Evolutionary conservation across 257 asterid genomes (phyloP).

Genomic region (Lycium barbarum): DNA sequence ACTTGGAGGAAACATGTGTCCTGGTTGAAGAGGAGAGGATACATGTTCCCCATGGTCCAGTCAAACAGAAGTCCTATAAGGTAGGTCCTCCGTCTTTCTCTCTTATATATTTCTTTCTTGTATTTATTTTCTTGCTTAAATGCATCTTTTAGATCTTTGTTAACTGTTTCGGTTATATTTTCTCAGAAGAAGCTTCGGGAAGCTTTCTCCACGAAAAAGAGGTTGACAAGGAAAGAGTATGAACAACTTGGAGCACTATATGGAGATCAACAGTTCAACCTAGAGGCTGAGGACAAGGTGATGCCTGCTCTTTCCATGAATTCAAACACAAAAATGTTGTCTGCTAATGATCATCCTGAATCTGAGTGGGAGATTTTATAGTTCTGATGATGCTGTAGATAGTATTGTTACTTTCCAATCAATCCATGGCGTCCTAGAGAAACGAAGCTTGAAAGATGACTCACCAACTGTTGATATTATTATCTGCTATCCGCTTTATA

Average conservation of each 20-base stretch:
- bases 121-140: not conserved
- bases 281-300: slow-evolving; percentile 26
- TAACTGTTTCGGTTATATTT: slow-evolving; percentile 10
- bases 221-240: slow-evolving; percentile 52
- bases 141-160: slow-evolving; percentile 11
- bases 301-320: slow-evolving; percentile 24
- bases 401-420: slow-evolving; percentile 18
- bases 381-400: slow-evolving; percentile 25
- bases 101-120: not conserved
- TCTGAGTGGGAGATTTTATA: slow-evolving; percentile 58
- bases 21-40: slow-evolving; percentile 61
- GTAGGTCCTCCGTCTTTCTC: slow-evolving; percentile 40
- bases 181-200: slow-evolving; percentile 65
- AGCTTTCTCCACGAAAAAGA: slow-evolving; percentile 58
- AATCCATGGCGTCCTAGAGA: slow-evolving; percentile 20
- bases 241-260: slow-evolving; percentile 39
- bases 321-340: slow-evolving; percentile 22
- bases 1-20: slow-evolving; percentile 65
- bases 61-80: slow-evolving; percentile 70
- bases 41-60: slow-evolving; percentile 39
- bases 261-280: slow-evolving; percentile 25
- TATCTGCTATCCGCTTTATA: not conserved
- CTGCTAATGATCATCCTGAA: slow-evolving; percentile 37
- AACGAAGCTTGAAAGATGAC: not conserved
- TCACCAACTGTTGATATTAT: not conserved